Conservation (phyloP, 768 basidiomycete genomes). For the Russula lepida region DNA sequence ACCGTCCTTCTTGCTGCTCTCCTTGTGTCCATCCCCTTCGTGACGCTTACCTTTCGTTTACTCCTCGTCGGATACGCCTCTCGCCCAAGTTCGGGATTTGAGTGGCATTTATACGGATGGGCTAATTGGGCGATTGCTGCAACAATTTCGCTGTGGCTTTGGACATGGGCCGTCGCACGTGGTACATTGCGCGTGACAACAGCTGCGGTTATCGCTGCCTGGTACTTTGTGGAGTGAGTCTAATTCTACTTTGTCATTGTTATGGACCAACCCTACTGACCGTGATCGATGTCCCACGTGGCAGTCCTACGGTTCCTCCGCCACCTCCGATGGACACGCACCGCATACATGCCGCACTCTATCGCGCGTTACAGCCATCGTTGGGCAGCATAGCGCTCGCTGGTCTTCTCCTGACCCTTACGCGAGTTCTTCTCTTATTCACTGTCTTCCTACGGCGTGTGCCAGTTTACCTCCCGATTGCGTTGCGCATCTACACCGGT, state of each 20-base stretch:
- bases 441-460: conserved; percentile 45
- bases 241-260: not conserved
- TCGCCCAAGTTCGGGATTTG: conserved; percentile 33
- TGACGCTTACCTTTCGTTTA: conserved; percentile 70
- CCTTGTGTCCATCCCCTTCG: conserved; percentile 67
- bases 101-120: conserved; percentile 52
- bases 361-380: conserved; percentile 72
- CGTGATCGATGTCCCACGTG: not conserved
- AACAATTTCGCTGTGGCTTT: conserved; percentile 50
- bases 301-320: conserved; percentile 27
- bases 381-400: conserved; percentile 74
- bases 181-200: conserved; percentile 69
- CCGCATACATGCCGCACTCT: conserved; percentile 66
- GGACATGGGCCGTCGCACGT: conserved; percentile 71
- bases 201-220: conserved; percentile 80
- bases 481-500: conserved; percentile 35
- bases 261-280: not conserved
- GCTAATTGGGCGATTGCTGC: conserved; percentile 67
- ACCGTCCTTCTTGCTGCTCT: conserved; percentile 58
- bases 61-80: conserved; percentile 60
- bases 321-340: conserved; percentile 52
- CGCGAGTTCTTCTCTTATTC: conserved; percentile 50
- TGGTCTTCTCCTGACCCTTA: conserved; percentile 62
- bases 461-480: conserved; percentile 44
- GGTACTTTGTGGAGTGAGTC: conserved; percentile 74